Evolutionary conservation across 108 stramenopile species (phyloP), one percentile per base, ranked within the genome.

Genomic region (Cyclotella cryptica): DNA sequence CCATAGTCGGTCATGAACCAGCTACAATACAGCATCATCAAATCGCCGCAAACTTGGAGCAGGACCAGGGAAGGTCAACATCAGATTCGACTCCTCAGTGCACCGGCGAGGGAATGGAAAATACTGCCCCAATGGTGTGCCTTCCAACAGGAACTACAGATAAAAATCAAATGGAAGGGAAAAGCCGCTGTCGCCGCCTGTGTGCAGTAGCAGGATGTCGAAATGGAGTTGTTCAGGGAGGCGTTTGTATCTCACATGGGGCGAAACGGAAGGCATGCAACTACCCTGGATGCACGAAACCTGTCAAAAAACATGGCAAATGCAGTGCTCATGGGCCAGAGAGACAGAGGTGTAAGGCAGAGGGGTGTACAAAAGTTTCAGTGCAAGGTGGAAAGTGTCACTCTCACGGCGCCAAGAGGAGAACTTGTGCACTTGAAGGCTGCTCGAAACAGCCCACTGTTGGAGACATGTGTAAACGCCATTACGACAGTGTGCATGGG

Each of bases 211-310:
- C 65, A 24, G 86, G 77, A 42, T 96, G 94, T 66, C 71, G 71
- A 17, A 96, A 96, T 65, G 88, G 94, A 41, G 94, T 96, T 27
- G 94, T 96, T 57, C 94, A 96, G 81, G 94, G 94, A 45, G 94
- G 94, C 27, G 71, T 89, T 8, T 96, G 94, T 66, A 96, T 96
- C 30, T 46, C 88, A 0, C 94, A 96, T 63, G 94, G 94, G 0
- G 94, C 94, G 2, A 92, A 89, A 77, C 86, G 94, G 12, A 96
- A 96, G 70, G 79, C 64, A 17, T 96, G 94, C 84, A 83, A 84
- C 44, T 87, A 90, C 66, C 91, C 92, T 4, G 92, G 90, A 14
- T 96, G 94, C 62, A 86, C 67, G 22, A 96, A 96, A 75, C 89
- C 93, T 77, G 94, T 96, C 21, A 96, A 96, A 52, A 93, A 92